Evolutionary conservation across 306 rosid genomes (phyloP), one percentile per base, ranked within the genome.

Genomic region (Nissolia schottii): DNA sequence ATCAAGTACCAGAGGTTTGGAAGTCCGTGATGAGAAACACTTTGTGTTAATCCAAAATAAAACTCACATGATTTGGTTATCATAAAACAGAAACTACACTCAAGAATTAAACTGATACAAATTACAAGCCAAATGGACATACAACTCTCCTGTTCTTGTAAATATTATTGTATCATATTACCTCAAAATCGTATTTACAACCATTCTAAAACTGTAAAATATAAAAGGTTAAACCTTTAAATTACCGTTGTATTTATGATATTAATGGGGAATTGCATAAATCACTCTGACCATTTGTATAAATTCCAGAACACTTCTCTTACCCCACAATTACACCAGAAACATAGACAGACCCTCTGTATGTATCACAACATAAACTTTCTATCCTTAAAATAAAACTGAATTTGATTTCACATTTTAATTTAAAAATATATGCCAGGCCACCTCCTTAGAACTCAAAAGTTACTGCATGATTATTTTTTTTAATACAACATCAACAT

Each of bases 1-100:
- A 65, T 71, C 61, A 76, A 28, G 72, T 59, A 51, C 81, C 70
- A 81, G 32, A 11, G 34, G 40, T 48, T 66, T 77, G 41, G 60
- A 64, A 70, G 68, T 57, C 41, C 19, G 49, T 28, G 20, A 64
- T 7, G 27, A 87, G 58, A 63, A 67, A 73, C 25, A 40, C 13
- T 63, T 62, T 35, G 62, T 14, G 66, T 31, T 46, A 67, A 53
- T 68, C 61, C 16, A 48, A 58, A n/a, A 41, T 27, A 25, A 57
- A 15, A 49, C 75, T 43, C 71, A 59, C 4, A 58, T 28, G 40
- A 68, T 61, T 68, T 66, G 16, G 38, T 53, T 67, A 38, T 23
- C 41, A 55, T 40, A 40, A 71, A 78, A 64, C n/a, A 67, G 7
- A 73, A 72, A 25, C 48, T 38, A 57, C 0, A 72, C 53, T 54